These are phyloP conservation scores for Diplodia seriata DNA, from an alignment of 2,329 filamentous ascomycete genomes.

Conservation along the genomic window DNA sequence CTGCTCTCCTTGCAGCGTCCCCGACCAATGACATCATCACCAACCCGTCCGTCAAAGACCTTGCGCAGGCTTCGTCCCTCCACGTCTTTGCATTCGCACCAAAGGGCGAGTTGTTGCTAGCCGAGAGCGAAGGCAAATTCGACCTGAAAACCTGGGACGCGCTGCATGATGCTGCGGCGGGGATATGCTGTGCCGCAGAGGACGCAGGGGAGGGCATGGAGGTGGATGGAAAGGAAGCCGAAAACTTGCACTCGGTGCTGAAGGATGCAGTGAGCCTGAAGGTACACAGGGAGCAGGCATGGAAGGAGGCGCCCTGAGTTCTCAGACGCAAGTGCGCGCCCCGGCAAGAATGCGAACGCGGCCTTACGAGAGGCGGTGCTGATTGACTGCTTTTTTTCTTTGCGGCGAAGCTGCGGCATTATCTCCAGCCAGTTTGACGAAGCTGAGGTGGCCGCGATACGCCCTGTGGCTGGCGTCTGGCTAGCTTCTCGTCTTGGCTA, in stretches of 20 bases:
- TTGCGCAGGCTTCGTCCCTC: constrained; percentile 69
- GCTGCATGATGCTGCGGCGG: constrained; percentile 69
- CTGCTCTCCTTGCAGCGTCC: constrained; percentile 68
- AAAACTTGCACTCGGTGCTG: constrained; percentile 49
- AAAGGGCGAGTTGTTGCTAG: constrained; percentile 73
- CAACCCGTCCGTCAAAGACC: constrained; percentile 67
- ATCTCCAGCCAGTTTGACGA: not conserved
- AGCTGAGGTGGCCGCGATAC: not conserved
- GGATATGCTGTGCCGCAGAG: constrained; percentile 64
- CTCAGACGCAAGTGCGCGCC: not conserved
- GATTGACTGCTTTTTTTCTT: not conserved
- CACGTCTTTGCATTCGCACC: constrained; percentile 86
- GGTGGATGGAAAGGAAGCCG: constrained; percentile 43
- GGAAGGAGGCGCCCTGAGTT: constrained; percentile 45
- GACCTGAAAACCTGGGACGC: constrained; percentile 76
- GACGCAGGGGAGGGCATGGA: constrained; percentile 50
- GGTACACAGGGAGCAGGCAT: constrained; percentile 50
- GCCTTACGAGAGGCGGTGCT: not conserved
- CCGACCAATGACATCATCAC: constrained; percentile 45
- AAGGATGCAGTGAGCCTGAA: constrained; percentile 50
- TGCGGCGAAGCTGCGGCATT: not conserved
- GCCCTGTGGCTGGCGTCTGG: constrained; percentile 1
- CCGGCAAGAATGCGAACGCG: not conserved
- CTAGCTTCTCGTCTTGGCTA: constrained; percentile 1
- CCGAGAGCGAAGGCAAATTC: constrained; percentile 83